Percentiles rank a stretch among this genome's conserved stretches.
phyloP scores from a whole-genome alignment of 176 grass and related monocot genomes.

The Carex myosuroides region DNA sequence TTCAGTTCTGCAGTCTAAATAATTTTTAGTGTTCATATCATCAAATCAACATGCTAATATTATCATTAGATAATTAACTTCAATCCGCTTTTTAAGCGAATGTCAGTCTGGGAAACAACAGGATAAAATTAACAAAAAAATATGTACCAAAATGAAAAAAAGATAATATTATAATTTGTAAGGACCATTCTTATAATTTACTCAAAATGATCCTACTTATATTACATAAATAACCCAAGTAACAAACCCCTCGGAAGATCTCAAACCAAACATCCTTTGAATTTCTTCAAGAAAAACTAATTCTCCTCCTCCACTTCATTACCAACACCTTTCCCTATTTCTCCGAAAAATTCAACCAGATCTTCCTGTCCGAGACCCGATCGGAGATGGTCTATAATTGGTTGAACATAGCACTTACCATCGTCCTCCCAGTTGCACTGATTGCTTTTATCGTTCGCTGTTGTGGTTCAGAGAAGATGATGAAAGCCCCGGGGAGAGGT shows the following conservation, averaged over 20 bases:
- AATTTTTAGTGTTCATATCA: too few species aligned
- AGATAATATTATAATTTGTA: neutral
- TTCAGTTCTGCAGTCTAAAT: too few species aligned
- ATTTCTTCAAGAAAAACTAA: slow-evolving; percentile 15
- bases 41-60: too few species aligned
- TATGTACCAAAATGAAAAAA: neutral
- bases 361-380: too few species aligned
- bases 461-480: neutral
- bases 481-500: neutral
- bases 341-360: neutral
- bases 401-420: neutral
- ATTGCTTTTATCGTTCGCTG: neutral
- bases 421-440: neutral
- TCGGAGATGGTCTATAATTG: neutral
- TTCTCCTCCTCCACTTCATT: neutral
- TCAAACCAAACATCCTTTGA: neutral
- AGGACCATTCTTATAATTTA: neutral
- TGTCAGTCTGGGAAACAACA: too few species aligned
- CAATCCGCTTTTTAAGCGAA: too few species aligned
- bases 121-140: too few species aligned
- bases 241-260: neutral
- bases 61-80: too few species aligned
- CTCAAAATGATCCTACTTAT: neutral
- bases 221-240: neutral
- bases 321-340: neutral